Percentiles rank a stretch among this genome's conserved stretches.
These are phyloP conservation scores for Eleusine indica DNA, from an alignment of 176 grass and related monocot genomes.

Conservation along the genomic window DNA sequence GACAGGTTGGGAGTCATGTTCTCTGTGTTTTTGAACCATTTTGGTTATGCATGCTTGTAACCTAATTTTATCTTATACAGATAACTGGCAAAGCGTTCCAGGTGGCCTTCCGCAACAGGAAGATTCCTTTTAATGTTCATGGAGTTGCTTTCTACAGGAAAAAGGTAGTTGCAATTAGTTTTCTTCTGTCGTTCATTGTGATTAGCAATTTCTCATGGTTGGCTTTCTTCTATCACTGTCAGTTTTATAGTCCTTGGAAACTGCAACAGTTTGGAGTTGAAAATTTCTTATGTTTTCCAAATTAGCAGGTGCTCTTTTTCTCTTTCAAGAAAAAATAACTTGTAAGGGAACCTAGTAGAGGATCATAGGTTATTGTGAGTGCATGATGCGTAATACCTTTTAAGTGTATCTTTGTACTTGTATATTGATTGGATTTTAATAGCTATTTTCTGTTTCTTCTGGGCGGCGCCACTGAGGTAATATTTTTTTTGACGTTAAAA, in stretches of 20 bases:
- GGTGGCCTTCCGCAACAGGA: conserved; percentile 82
- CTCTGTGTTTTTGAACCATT: conserved; percentile 20
- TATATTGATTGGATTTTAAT: conserved; percentile 17
- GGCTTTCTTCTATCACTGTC: conserved; percentile 1
- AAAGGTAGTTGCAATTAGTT: conserved; percentile 63
- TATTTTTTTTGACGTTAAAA: neutral
- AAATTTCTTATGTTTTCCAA: conserved; percentile 27
- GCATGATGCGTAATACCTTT: conserved; percentile 13
- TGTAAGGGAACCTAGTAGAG: neutral
- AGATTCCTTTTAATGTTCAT: conserved; percentile 97
- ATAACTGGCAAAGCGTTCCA: conserved; percentile 98
- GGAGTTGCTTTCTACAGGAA: conserved; percentile 97
- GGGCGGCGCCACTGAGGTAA: neutral
- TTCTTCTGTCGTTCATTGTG: neutral
- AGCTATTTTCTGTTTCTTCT: conserved; percentile 11
- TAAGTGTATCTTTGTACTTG: neutral
- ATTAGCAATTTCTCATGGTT: conserved; percentile 32
- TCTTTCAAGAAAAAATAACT: neutral
- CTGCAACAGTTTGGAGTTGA: conserved; percentile 18
- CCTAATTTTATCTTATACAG: conserved; percentile 50
- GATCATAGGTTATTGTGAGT: conserved; percentile 21
- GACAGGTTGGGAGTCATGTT: conserved; percentile 67
- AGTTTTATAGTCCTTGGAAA: conserved; percentile 31
- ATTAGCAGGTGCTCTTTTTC: conserved; percentile 13
- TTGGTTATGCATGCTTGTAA: conserved; percentile 30